A percentile compares a stretch with the other conserved stretches of the same genome.
Evolutionary conservation across 2,329 filamentous ascomycete species (phyloP).

Genomic region (Pyrenophora tritici-repentis): DNA sequence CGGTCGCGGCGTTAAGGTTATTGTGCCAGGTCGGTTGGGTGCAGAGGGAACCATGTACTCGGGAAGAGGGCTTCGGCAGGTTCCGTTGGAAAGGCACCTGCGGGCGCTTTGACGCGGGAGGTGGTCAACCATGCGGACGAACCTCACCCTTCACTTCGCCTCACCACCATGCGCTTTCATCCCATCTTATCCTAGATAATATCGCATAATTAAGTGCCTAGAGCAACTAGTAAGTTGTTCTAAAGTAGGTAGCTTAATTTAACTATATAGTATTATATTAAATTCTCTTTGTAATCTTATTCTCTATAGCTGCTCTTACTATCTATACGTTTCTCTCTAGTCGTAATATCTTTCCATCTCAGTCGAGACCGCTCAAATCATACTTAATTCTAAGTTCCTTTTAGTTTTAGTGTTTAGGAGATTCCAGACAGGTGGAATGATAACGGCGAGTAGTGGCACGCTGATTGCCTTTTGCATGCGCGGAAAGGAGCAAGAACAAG

Average conservation of each 20-base stretch:
- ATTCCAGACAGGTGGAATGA: too few relatives aligned
- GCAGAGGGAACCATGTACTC: conserved; percentile 17
- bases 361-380: too few relatives aligned
- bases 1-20: conserved; percentile 40
- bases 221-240: too few relatives aligned
- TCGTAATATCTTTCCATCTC: background rate
- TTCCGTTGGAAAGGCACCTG: conserved; percentile 6
- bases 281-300: background rate
- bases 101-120: background rate
- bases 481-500: too few relatives aligned
- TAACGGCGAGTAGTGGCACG: too few relatives aligned
- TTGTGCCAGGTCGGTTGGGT: conserved; percentile 22
- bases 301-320: background rate
- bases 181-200: background rate
- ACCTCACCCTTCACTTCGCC: conserved; percentile 3
- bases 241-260: background rate
- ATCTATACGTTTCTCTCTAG: background rate
- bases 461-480: too few relatives aligned
- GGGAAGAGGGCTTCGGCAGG: conserved; percentile 12
- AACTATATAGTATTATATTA: background rate
- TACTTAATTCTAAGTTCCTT: too few relatives aligned
- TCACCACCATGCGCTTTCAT: conserved; percentile 11
- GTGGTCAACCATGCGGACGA: background rate
- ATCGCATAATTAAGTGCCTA: background rate
- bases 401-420: too few relatives aligned